Evolutionary conservation across 1,284 basidiomycete species (phyloP).

Genomic region (Marasmius sp.): DNA sequence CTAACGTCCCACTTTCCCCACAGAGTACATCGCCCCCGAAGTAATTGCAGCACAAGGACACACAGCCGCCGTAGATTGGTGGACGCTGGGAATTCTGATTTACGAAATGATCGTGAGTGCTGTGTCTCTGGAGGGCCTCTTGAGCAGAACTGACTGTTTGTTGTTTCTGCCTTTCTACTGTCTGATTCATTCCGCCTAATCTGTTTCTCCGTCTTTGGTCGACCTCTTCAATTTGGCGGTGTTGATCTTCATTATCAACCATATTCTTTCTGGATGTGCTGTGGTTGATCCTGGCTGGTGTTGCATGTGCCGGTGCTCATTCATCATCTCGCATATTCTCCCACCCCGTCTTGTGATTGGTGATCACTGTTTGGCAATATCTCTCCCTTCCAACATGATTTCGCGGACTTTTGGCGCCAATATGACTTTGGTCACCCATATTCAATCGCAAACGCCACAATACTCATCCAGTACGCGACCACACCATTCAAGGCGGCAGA

Average conservation of each 20-base stretch:
- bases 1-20: conserved; percentile 3
- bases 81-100: conserved; percentile 97
- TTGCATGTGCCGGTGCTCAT: neutral
- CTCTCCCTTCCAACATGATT: neutral
- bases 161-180: neutral
- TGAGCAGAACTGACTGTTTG: neutral
- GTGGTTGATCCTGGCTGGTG: neutral
- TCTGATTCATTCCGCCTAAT: neutral
- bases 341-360: neutral
- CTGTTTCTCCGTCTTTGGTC: conserved; percentile 5
- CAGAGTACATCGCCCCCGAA: conserved; percentile 98
- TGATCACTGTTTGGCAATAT: neutral
- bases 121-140: conserved; percentile 15
- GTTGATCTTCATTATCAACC: neutral
- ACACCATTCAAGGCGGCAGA: conserved; percentile 98
- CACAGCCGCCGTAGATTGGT: conserved; percentile 99
- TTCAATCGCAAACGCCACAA: neutral
- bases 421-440: conserved; percentile 1
- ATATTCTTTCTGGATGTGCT: no score
- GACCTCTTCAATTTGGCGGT: neutral
- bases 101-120: conserved; percentile 98
- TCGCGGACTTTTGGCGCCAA: neutral
- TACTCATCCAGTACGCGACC: conserved; percentile 76
- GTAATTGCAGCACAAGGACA: conserved; percentile 98
- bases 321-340: neutral